These are phyloP conservation scores for Beauveria brongniartii DNA, from an alignment of 2,329 filamentous ascomycete genomes.

Conservation along the genomic window DNA sequence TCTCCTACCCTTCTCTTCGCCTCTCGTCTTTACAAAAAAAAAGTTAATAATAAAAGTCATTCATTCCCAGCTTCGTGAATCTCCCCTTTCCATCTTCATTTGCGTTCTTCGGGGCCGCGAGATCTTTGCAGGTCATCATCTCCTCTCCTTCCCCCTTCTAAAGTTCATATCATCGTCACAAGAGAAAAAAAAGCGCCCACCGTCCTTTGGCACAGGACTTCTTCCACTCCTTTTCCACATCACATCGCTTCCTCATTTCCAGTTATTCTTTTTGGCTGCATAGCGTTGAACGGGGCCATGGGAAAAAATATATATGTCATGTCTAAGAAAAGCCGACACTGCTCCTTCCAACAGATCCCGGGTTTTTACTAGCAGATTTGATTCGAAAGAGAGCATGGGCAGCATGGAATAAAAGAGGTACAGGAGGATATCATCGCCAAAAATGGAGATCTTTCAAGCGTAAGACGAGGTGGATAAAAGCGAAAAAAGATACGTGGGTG, in stretches of 20 bases:
- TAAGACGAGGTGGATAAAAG: background rate
- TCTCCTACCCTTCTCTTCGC: background rate
- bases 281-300: background rate
- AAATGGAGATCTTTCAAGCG: slow-evolving; percentile 2
- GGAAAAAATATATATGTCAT: background rate
- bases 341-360: slow-evolving; percentile 4
- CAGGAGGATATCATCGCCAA: slow-evolving; percentile 10
- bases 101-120: background rate
- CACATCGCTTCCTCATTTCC: background rate
- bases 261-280: background rate
- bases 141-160: background rate
- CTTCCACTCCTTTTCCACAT: background rate
- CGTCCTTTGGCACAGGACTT: background rate
- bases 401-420: background rate
- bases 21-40: background rate
- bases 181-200: background rate
- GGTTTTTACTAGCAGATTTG: background rate
- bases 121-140: slow-evolving; percentile 2
- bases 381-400: background rate
- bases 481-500: slow-evolving; percentile 7
- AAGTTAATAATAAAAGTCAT: background rate
- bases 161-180: slow-evolving; percentile 3
- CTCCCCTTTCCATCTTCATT: background rate
- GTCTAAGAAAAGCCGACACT: slow-evolving; percentile 8
- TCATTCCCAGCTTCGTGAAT: background rate